Percentiles rank a stretch among this genome's conserved stretches.
Conservation (phyloP, 2,329 filamentous ascomycete genomes). For the Colletotrichum salicis region DNA sequence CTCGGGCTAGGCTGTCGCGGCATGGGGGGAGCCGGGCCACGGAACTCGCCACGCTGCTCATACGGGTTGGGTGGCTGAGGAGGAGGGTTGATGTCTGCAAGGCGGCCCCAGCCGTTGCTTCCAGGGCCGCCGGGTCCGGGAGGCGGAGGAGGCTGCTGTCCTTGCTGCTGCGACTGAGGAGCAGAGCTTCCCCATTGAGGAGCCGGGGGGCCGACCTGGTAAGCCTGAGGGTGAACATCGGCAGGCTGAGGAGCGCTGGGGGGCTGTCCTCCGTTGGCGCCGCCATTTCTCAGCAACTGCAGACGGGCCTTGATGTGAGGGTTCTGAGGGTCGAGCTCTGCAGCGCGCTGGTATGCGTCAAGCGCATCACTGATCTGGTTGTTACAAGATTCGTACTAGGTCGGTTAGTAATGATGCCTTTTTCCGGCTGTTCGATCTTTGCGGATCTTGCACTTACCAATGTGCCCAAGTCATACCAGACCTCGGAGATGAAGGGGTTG, state of each 20-base stretch:
- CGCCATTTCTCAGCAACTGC: constrained; percentile 85
- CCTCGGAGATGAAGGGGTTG: constrained; percentile 98
- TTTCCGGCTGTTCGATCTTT: background rate
- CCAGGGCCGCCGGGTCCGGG: constrained; percentile 69
- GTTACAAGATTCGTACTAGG: constrained; percentile 96
- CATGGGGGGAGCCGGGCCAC: constrained; percentile 73
- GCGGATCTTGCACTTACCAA: constrained; percentile 70
- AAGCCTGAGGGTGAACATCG: constrained; percentile 95
- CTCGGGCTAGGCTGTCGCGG: constrained; percentile 81
- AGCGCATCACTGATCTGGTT: constrained; percentile 97
- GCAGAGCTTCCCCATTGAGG: constrained; percentile 90
- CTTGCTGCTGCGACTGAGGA: constrained; percentile 60
- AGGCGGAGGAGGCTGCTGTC: constrained; percentile 54
- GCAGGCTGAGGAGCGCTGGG: constrained; percentile 87
- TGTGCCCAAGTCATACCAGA: constrained; percentile 98
- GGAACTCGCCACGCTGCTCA: constrained; percentile 78
- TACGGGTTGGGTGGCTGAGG: constrained; percentile 84
- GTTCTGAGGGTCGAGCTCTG: constrained; percentile 91
- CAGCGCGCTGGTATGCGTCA: constrained; percentile 93
- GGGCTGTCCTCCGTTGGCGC: constrained; percentile 77
- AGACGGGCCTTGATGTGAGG: constrained; percentile 96
- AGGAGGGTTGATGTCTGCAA: constrained; percentile 82
- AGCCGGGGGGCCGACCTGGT: constrained; percentile 86
- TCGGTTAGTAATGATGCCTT: constrained; percentile 43
- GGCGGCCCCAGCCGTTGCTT: constrained; percentile 69